Evolutionary conservation across 2,329 filamentous ascomycete genomes (phyloP).

Genomic region (Colletotrichum coccodes): DNA sequence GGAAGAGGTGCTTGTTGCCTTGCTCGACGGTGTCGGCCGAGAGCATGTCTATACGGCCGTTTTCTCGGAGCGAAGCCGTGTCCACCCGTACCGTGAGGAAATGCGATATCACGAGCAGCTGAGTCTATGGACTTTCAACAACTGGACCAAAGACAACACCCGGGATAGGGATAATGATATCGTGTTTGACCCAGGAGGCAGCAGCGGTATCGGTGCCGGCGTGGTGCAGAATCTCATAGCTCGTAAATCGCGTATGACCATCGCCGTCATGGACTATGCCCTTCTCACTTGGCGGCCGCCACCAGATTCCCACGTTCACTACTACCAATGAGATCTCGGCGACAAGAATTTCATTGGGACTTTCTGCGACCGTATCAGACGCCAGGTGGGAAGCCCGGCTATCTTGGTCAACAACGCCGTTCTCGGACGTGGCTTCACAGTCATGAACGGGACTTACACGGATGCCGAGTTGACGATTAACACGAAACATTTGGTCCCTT

Average conservation of each 20-base stretch:
- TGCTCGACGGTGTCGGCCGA: background rate
- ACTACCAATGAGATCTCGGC: conserved; percentile 41
- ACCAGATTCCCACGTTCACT: background rate
- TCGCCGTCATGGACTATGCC: conserved; percentile 46
- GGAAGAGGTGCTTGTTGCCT: background rate
- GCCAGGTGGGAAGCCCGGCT: conserved; percentile 47
- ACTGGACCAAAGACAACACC: conserved; percentile 33
- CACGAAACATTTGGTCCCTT: conserved; percentile 67
- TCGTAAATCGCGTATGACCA: conserved; percentile 38
- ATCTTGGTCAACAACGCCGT: conserved; percentile 48
- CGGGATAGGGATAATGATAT: conserved; percentile 52
- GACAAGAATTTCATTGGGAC: conserved; percentile 39
- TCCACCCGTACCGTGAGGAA: background rate
- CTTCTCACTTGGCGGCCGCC: conserved; percentile 38
- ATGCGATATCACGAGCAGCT: conserved; percentile 32
- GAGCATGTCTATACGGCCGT: background rate
- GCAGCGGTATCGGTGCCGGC: conserved; percentile 51
- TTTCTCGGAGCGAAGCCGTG: background rate
- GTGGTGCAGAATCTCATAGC: conserved; percentile 43
- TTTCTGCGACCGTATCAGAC: conserved; percentile 41
- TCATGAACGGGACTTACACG: conserved; percentile 40
- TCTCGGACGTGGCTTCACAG: conserved; percentile 37
- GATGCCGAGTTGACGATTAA: conserved; percentile 42
- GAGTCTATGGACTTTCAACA: conserved; percentile 36
- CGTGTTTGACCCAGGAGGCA: conserved; percentile 54